Evolutionary conservation across 2,329 filamentous ascomycete species (phyloP).

Genomic region (Aureobasidium sp.): DNA sequence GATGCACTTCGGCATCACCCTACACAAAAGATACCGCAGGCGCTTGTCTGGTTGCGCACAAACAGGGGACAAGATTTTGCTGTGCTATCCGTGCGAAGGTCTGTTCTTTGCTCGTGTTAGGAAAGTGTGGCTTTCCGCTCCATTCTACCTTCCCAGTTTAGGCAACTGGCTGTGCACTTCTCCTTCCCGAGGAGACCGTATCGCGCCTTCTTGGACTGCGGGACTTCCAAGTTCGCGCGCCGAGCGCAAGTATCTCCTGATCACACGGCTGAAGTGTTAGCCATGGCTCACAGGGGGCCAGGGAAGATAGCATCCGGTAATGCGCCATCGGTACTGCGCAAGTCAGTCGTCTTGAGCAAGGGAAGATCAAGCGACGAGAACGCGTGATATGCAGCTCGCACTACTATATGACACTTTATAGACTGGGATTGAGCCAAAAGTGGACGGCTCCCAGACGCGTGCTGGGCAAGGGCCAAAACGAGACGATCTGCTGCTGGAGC

Average conservation of each 20-base stretch:
- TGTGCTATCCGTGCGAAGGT: not conserved
- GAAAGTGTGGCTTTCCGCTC: not conserved
- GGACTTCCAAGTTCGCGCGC: not conserved
- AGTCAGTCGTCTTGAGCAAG: not conserved
- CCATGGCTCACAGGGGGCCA: not conserved
- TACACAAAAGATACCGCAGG: not conserved
- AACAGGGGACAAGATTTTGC: constrained; percentile 3
- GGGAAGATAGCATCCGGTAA: not conserved
- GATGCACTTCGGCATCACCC: not conserved
- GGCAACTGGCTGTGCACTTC: not conserved
- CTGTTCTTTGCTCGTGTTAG: not conserved
- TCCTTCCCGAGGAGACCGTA: not conserved
- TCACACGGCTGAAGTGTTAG: not conserved
- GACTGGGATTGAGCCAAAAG: not conserved
- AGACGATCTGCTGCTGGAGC: not conserved
- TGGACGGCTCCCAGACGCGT: not conserved
- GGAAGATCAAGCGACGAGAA: not conserved
- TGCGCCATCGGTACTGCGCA: not conserved
- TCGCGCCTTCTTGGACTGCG: not conserved
- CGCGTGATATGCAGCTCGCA: not conserved
- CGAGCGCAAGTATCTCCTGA: constrained; percentile 8
- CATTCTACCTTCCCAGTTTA: not conserved
- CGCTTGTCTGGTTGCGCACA: not conserved
- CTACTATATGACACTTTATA: not conserved
- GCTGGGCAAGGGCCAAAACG: not conserved